Evolutionary conservation across 257 asterid genomes (phyloP).

Genomic region (Agastache rugosa): DNA sequence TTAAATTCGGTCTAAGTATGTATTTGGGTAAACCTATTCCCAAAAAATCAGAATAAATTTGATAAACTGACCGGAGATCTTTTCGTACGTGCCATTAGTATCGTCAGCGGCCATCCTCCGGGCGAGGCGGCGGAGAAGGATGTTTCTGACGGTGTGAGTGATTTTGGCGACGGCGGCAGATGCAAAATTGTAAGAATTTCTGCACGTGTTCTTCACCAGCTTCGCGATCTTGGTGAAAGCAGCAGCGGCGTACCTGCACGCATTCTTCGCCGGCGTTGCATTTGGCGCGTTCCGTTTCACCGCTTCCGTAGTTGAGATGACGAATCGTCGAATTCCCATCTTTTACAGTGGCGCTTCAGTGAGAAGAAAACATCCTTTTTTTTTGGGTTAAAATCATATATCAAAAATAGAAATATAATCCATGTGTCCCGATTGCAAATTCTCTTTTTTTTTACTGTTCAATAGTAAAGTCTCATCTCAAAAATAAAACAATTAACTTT

Average conservation of each 20-base stretch:
- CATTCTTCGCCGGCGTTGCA: slow-evolving; percentile 31
- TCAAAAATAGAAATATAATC: too few species aligned
- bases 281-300: slow-evolving; percentile 35
- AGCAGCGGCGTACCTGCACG: not conserved
- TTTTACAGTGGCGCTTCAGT: too few species aligned
- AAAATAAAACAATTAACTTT: too few species aligned
- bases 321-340: slow-evolving; percentile 55
- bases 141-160: not conserved
- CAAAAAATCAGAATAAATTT: not conserved
- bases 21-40: not conserved
- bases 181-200: not conserved
- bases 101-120: too few species aligned
- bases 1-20: too few species aligned
- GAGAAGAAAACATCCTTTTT: too few species aligned
- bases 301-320: slow-evolving; percentile 45
- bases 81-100: not conserved
- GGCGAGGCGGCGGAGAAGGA: not conserved
- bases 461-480: too few species aligned
- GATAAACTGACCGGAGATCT: not conserved
- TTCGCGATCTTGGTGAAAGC: slow-evolving; percentile 39
- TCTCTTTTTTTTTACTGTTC: too few species aligned
- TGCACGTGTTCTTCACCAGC: not conserved
- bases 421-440: too few species aligned
- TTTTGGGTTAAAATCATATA: too few species aligned
- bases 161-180: not conserved